A percentile compares a stretch with the other conserved stretches of the same genome.
Conservation (phyloP, 2,329 filamentous ascomycete genomes). For the Talaromyces rugulosus region DNA sequence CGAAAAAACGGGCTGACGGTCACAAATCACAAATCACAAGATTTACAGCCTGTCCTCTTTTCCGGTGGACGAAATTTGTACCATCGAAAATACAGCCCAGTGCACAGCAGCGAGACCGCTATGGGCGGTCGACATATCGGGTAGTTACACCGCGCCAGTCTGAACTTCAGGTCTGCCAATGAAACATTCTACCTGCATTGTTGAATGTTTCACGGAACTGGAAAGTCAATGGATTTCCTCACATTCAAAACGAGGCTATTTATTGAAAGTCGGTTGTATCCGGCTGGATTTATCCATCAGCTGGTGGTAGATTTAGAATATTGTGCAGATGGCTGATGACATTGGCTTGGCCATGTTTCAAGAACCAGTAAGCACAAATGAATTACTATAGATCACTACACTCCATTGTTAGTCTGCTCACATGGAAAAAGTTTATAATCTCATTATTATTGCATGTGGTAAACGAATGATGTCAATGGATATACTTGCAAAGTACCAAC, state of each 20-base stretch:
- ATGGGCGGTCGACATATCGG: neutral
- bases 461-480: too few species aligned
- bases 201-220: neutral
- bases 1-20: constrained; percentile 1
- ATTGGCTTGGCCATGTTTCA: neutral
- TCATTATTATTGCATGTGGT: too few species aligned
- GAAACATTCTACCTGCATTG: neutral
- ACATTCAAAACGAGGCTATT: neutral
- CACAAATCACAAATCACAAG: too few species aligned
- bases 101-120: neutral
- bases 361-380: neutral
- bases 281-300: neutral
- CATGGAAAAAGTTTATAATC: too few species aligned
- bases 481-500: too few species aligned
- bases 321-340: neutral
- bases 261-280: neutral
- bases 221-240: neutral
- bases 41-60: constrained; percentile 32
- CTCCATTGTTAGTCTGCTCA: too few species aligned
- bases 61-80: neutral
- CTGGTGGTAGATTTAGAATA: neutral
- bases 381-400: too few species aligned
- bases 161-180: neutral
- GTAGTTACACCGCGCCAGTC: neutral
- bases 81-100: neutral